These are phyloP conservation scores for Delitschia confertaspora DNA, from an alignment of 495 filamentous ascomycete species.

Conservation along the genomic window DNA sequence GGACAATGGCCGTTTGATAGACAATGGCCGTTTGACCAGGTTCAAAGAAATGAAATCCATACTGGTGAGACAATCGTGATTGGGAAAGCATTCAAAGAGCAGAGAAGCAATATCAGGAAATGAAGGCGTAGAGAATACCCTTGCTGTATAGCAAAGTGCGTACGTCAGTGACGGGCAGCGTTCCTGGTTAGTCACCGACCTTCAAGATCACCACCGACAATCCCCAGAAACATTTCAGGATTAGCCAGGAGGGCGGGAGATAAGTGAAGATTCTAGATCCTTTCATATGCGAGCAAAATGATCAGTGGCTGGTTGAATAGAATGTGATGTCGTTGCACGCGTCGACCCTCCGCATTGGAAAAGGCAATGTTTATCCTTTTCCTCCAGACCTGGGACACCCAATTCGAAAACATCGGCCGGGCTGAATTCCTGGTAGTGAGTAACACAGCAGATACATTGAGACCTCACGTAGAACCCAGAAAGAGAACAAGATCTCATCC, in stretches of 20 bases:
- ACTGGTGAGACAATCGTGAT: neutral
- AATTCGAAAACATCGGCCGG: neutral
- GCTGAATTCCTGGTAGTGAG: neutral
- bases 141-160: neutral
- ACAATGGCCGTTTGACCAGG: conserved; percentile 3
- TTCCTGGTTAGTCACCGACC: no score
- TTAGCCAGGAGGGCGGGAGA: neutral
- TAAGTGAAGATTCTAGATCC: neutral
- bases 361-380: neutral
- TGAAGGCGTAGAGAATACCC: conserved; percentile 8
- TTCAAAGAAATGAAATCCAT: conserved; percentile 10
- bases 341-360: neutral
- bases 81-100: conserved; percentile 5
- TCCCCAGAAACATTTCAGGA: conserved; percentile 12
- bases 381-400: neutral
- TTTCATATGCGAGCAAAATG: neutral
- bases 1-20: neutral
- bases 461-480: no score
- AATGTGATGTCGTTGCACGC: neutral
- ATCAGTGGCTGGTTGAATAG: conserved; percentile 12
- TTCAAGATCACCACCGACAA: no score
- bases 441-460: neutral
- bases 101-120: conserved; percentile 16
- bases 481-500: no score
- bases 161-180: conserved; percentile 15